phyloP scores from a whole-genome alignment of 2,329 filamentous ascomycete species.

The Erysiphe pulchra region DNA sequence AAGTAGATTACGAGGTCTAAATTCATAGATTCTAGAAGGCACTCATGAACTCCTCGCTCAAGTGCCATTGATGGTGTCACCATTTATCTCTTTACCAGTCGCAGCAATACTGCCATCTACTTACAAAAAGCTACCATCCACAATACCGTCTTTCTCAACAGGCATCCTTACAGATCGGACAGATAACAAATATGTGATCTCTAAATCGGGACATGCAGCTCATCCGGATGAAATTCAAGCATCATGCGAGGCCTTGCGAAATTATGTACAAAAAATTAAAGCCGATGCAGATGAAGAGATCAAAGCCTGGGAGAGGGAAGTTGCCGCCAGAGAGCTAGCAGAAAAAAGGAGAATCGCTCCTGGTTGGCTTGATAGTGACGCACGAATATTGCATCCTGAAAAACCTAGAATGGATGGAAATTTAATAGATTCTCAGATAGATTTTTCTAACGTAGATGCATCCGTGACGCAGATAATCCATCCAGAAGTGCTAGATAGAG shows the following conservation, averaged over 20 bases:
- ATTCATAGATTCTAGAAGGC: no score
- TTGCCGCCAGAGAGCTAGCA: conserved; percentile 39
- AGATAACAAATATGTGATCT: conserved; percentile 52
- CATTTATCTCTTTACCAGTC: conserved; percentile 73
- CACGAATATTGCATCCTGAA: conserved; percentile 42
- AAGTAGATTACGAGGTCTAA: no score
- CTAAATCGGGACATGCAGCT: conserved; percentile 53
- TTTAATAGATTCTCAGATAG: conserved; percentile 8
- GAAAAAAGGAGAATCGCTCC: conserved; percentile 61
- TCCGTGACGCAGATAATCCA: conserved; percentile 4
- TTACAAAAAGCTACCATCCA: conserved; percentile 72
- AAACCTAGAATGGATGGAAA: conserved; percentile 10
- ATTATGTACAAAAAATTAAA: conserved; percentile 45
- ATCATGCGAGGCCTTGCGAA: conserved; percentile 54
- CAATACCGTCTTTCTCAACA: conserved; percentile 49
- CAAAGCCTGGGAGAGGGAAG: conserved; percentile 40
- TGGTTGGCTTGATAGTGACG: conserved; percentile 56
- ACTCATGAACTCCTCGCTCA: conserved; percentile 44
- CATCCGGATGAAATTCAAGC: conserved; percentile 68
- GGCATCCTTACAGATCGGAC: conserved; percentile 19
- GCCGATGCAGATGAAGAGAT: conserved; percentile 42
- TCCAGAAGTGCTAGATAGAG: conserved; percentile 13
- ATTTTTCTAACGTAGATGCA: conserved; percentile 11
- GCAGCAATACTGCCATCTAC: conserved; percentile 85
- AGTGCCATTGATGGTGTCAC: conserved; percentile 78